Conservation (phyloP, 2,329 filamentous ascomycete genomes). For the Boeremia exigua region DNA sequence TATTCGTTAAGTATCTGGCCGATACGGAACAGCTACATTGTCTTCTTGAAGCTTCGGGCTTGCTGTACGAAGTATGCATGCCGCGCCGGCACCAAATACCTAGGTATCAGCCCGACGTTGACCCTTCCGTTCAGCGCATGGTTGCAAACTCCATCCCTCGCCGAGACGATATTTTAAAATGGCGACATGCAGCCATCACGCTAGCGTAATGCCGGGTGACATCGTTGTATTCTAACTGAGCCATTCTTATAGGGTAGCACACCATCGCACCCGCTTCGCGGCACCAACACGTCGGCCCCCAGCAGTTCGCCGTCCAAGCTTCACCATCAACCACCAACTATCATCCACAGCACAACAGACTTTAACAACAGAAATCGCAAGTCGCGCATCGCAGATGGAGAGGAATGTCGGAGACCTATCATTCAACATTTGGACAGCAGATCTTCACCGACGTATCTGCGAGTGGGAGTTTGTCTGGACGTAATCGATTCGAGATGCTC, state of each 20-base stretch:
- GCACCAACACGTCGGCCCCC: conserved; percentile 28
- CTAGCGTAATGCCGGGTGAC: conserved; percentile 26
- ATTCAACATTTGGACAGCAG: conserved; percentile 45
- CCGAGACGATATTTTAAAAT: conserved; percentile 23
- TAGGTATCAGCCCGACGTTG: too few species aligned
- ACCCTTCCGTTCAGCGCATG: conserved; percentile 2
- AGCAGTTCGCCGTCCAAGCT: conserved; percentile 23
- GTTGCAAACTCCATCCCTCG: conserved; percentile 20
- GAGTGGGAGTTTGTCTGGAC: conserved; percentile 50
- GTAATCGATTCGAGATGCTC: conserved; percentile 41
- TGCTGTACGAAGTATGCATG: too few species aligned
- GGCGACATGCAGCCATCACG: conserved; percentile 24
- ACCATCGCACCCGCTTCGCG: conserved; percentile 28
- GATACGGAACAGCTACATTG: too few species aligned
- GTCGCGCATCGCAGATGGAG: conserved; percentile 43
- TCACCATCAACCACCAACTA: conserved; percentile 22
- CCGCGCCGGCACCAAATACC: too few species aligned
- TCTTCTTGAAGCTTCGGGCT: too few species aligned
- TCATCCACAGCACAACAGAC: conserved; percentile 15
- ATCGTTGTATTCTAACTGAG: conserved; percentile 19
- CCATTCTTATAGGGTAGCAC: conserved; percentile 40
- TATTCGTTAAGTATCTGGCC: too few species aligned
- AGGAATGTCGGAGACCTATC: conserved; percentile 45
- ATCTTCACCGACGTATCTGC: conserved; percentile 46
- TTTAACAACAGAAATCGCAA: not conserved